A percentile compares a stretch with the other conserved stretches of the same genome.
Conservation (phyloP, 306 rosid species). For the Acacia confusa region DNA sequence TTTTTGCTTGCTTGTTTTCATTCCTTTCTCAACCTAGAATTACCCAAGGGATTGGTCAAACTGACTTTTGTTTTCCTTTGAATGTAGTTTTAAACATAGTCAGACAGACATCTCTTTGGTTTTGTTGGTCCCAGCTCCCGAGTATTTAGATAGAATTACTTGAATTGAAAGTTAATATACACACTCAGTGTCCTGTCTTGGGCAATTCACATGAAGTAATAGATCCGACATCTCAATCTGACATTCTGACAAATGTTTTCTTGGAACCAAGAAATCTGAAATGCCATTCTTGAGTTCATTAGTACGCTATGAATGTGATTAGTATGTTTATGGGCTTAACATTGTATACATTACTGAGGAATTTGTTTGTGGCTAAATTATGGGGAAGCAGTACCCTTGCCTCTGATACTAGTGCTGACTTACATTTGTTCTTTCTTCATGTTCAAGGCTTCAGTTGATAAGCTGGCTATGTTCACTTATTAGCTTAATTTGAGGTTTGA, state of each 20-base stretch:
- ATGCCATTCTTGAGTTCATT: neutral
- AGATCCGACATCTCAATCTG: neutral
- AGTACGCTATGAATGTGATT: neutral
- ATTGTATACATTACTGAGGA: neutral
- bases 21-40: neutral
- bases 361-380: neutral
- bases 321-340: neutral
- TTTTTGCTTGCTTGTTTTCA: constrained; percentile 3
- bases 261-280: neutral
- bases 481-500: neutral
- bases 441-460: neutral
- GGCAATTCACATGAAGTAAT: neutral
- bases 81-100: neutral
- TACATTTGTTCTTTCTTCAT: constrained; percentile 24
- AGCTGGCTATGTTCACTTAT: constrained; percentile 17
- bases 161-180: neutral
- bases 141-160: neutral
- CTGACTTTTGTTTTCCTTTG: neutral
- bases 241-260: neutral
- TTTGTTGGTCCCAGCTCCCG: neutral
- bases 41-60: neutral
- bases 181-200: neutral
- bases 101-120: neutral
- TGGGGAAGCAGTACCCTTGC: neutral
- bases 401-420: neutral